Percentiles rank a stretch among this genome's conserved stretches.
phyloP scores from a whole-genome alignment of 2,329 filamentous ascomycete genomes.

The Aspergillus ibericus region DNA sequence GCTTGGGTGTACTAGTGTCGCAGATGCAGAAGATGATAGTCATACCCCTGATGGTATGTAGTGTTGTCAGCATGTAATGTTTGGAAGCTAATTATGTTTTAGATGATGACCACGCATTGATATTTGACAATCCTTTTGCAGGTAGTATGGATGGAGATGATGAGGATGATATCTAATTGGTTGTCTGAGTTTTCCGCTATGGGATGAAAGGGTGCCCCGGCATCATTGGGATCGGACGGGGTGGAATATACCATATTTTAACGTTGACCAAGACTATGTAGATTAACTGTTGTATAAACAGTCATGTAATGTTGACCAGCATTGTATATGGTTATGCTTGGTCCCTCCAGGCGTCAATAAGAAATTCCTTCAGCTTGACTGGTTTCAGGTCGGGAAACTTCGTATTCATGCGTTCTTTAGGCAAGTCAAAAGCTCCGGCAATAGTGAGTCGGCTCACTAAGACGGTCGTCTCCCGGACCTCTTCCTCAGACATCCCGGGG shows the following conservation, averaged over 20 bases:
- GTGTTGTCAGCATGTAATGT: not conserved
- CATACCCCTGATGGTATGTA: not conserved
- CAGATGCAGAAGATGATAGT: not conserved
- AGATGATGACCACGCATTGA: not conserved
- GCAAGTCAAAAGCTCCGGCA: conserved; percentile 30
- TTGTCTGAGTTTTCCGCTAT: not conserved
- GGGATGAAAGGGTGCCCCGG: not conserved
- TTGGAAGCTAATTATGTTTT: not conserved
- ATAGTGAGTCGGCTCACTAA: conserved; percentile 31
- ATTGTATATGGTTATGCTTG: not conserved
- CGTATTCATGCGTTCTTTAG: conserved; percentile 24
- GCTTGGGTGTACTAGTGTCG: not conserved
- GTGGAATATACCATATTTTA: not conserved
- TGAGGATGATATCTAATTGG: not conserved
- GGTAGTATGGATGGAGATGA: not conserved
- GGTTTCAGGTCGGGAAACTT: conserved; percentile 26
- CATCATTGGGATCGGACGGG: not conserved
- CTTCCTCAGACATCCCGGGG: conserved; percentile 20
- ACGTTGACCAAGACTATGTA: not conserved
- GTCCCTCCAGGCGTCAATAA: conserved; percentile 13
- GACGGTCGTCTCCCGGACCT: conserved; percentile 26
- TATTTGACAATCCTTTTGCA: not conserved
- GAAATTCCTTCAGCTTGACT: conserved; percentile 25
- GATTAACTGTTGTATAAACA: not conserved
- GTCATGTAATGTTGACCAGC: not conserved